Percentiles rank a stretch among this genome's conserved stretches.
Conservation (phyloP, 148 eudicot species). For the Vaccinium corymbosum region DNA sequence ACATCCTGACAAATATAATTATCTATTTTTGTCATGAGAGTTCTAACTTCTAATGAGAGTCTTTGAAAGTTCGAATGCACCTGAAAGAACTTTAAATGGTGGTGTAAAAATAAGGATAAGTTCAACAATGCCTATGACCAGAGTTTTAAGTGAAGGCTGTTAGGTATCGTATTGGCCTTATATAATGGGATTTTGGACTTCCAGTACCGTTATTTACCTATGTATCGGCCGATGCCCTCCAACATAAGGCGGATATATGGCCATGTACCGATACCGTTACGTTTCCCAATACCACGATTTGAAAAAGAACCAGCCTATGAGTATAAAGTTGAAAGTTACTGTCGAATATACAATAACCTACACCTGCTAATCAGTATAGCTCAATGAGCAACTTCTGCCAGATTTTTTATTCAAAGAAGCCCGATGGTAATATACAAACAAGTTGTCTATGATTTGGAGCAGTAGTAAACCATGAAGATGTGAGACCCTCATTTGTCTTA, state of each 20-base stretch:
- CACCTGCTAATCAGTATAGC: background rate
- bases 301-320: background rate
- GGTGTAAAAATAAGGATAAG: background rate
- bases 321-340: background rate
- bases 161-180: no score
- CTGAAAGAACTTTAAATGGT: background rate
- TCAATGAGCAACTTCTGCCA: background rate
- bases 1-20: background rate
- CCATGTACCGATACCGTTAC: no score
- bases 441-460: background rate
- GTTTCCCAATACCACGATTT: no score
- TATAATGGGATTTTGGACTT: no score
- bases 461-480: background rate
- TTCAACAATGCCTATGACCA: background rate
- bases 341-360: background rate
- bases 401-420: background rate
- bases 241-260: no score
- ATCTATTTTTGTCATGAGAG: background rate
- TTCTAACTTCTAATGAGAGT: background rate
- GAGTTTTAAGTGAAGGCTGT: no score
- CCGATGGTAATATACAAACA: background rate
- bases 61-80: background rate
- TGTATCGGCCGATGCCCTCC: no score
- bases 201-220: no score
- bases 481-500: background rate